Percentiles rank a stretch among this genome's conserved stretches.
Evolutionary conservation across 2,329 filamentous ascomycete genomes (phyloP).

Genomic region (Rutstroemia sp.): DNA sequence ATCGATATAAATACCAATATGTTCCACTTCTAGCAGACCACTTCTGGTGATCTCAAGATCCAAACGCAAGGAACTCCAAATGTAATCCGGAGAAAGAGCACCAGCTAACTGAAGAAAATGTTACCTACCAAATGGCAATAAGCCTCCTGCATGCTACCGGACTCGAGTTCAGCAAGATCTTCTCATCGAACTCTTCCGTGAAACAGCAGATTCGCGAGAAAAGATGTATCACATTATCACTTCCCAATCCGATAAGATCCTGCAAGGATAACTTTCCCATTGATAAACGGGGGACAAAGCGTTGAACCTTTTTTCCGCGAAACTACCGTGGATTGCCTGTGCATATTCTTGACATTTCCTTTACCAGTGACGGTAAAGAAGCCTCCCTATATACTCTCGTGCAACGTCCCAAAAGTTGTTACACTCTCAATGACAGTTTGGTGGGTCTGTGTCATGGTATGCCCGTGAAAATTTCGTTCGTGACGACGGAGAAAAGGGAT

Average conservation of each 20-base stretch:
- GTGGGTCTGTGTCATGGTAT: too few species aligned
- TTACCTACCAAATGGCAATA: background rate
- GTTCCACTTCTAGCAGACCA: background rate
- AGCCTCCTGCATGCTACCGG: conserved; percentile 6
- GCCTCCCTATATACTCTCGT: background rate
- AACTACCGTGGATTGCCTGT: background rate
- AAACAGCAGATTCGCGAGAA: conserved; percentile 10
- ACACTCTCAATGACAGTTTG: background rate
- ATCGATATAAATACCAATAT: background rate
- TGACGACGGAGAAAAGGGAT: too few species aligned
- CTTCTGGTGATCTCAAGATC: background rate
- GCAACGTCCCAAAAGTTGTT: background rate
- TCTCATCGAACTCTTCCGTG: background rate
- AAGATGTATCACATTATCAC: conserved; percentile 3
- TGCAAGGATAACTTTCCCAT: background rate
- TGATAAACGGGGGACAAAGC: background rate
- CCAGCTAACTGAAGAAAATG: background rate
- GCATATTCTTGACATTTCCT: background rate
- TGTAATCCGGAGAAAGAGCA: background rate
- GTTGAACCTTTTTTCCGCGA: background rate
- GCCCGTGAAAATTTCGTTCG: too few species aligned
- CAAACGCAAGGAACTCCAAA: background rate
- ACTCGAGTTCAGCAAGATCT: conserved; percentile 2
- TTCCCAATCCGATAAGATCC: background rate
- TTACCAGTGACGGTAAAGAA: too few species aligned